These are phyloP conservation scores for Lactarius hatsudake DNA, from an alignment of 768 basidiomycete genomes.

Conservation along the genomic window DNA sequence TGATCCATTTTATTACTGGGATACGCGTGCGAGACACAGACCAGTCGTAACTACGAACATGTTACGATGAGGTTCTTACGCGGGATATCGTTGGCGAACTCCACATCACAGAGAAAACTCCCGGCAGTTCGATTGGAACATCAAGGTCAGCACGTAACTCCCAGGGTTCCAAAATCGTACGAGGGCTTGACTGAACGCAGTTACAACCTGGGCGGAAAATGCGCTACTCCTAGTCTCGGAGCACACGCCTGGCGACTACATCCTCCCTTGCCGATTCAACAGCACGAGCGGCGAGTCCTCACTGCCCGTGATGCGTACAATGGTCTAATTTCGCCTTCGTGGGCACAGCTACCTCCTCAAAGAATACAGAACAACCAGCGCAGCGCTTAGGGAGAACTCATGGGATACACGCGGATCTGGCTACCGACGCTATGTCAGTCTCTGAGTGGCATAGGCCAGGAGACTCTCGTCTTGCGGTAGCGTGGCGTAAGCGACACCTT, in stretches of 20 bases:
- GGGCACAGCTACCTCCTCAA: not conserved
- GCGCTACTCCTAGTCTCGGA: slow-evolving; percentile 2
- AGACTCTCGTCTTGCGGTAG: no score
- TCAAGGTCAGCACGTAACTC: not conserved
- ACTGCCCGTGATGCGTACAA: not conserved
- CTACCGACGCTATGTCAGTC: no score
- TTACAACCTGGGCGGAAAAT: slow-evolving; percentile 2
- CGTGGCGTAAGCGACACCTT: no score
- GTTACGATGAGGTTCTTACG: slow-evolving; percentile 8
- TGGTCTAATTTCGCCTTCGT: slow-evolving; percentile 12
- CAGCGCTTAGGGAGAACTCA: not conserved
- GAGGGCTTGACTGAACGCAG: slow-evolving; percentile 3
- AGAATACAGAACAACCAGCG: not conserved
- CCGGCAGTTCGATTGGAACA: slow-evolving; percentile 10
- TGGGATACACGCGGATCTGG: not conserved
- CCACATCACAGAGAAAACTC: slow-evolving; percentile 3
- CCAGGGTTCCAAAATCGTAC: slow-evolving; percentile 1
- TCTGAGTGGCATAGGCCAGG: no score
- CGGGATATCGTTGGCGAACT: slow-evolving; percentile 18
- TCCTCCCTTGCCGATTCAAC: slow-evolving; percentile 7
- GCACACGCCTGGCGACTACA: slow-evolving; percentile 6
- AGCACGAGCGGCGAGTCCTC: slow-evolving; percentile 4
- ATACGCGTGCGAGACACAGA: no score
- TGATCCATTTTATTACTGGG: no score
- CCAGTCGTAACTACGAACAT: no score